Percentiles rank a stretch among this genome's conserved stretches.
These are phyloP conservation scores for Vitis rupestris DNA, from an alignment of 164 flowering plant species.

Conservation along the genomic window DNA sequence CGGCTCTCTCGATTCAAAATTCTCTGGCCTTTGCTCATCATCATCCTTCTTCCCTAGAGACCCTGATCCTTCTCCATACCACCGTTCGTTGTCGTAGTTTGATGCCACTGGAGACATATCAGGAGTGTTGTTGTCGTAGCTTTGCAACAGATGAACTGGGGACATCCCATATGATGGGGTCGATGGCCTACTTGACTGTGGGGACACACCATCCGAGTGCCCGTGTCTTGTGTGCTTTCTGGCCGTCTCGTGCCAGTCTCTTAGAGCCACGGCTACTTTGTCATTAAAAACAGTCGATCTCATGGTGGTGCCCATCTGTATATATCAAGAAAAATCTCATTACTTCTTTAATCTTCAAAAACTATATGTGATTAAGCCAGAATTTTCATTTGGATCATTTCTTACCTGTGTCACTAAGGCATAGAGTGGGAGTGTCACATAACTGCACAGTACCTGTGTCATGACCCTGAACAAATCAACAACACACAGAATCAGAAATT, in stretches of 20 bases:
- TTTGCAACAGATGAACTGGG: conserved; percentile 16
- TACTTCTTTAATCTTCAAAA: too few species aligned
- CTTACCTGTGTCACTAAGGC: conserved; percentile 64
- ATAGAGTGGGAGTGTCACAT: conserved; percentile 59
- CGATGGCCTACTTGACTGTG: conserved; percentile 16
- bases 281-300: conserved; percentile 24
- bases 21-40: too few species aligned
- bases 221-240: conserved; percentile 17
- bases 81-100: background rate
- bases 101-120: too few species aligned
- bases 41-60: too few species aligned
- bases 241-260: conserved; percentile 21
- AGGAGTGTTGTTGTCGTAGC: background rate
- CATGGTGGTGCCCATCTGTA: conserved; percentile 32
- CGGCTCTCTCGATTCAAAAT: too few species aligned
- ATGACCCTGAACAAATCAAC: conserved; percentile 34
- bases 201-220: conserved; percentile 4
- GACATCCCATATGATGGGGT: conserved; percentile 18
- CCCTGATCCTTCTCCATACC: background rate
- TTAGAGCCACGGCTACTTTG: conserved; percentile 18
- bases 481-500: background rate
- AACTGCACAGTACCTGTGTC: conserved; percentile 52
- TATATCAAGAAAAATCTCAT: background rate
- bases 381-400: background rate
- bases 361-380: background rate